Base-by-base conservation (phyloP, 176 grass and related monocot genomes). In the Lolium multiflorum region DNA sequence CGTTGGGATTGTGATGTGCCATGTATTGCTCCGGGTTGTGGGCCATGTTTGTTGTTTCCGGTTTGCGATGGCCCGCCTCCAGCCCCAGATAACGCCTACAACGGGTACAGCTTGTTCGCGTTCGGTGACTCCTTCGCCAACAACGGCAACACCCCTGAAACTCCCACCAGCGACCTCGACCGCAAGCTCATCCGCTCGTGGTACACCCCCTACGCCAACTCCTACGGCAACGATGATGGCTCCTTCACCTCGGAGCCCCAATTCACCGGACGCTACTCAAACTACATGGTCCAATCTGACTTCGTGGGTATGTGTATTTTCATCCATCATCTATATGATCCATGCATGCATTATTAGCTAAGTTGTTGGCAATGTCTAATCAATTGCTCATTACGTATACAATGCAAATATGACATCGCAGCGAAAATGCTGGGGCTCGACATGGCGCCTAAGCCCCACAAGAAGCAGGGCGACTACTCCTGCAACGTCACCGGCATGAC, bases 61-160 rank as follows among this genome's bases (percentile, higher is more conserved):
- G 0, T 24, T 25, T 61, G 58, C 24, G 0, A 2, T 25, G 9
- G 7, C 21, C 59, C 11, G 12, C 62, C 62, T 26, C 62, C 62
- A 25, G 4, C 11, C 1, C 62, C 62, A 1, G 24, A 13, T 5
- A 22, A 26, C 61, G 13, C 1, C 62, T 65, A 66, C 26, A 22
- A 38, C 28, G 26, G 65, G 2, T 68, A 39, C 65, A 39, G 3
- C 31, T 3, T 68, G 15, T 39, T 68, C 65, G 65, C 9, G 1
- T 68, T 68, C 65, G 65, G 65, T 2, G 65, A 68, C 15, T 68
- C 65, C 31, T 68, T 68, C 65, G 31, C 65, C 31, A 31, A 68
- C 31, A 68, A 16, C 65, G 65, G 65, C 15, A 68, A 68, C 65
- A 15, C 9, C 31, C 15, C 63, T 17, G 3, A 35, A 0, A 6